Evolutionary conservation across 768 basidiomycete species (phyloP).

Genomic region (Mycena rebaudengoi): DNA sequence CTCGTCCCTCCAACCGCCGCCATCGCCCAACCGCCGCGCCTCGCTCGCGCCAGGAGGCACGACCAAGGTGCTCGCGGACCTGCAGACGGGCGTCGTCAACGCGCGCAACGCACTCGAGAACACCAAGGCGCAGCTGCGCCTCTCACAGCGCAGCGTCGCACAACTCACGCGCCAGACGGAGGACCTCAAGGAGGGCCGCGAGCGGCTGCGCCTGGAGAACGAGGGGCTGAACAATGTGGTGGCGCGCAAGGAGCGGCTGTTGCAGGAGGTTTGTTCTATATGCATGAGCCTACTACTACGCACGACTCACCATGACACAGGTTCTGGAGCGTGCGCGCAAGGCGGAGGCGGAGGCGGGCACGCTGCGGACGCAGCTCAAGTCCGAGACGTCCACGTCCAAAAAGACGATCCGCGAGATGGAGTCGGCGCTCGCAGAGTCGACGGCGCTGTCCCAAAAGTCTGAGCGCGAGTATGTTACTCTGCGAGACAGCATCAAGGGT

Average conservation of each 20-base stretch:
- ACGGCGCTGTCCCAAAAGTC: conserved; percentile 81
- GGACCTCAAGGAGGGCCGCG: conserved; percentile 88
- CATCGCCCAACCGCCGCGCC: conserved; percentile 58
- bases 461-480: conserved; percentile 82
- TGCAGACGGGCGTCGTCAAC: conserved; percentile 84
- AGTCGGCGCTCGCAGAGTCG: conserved; percentile 73
- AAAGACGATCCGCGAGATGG: conserved; percentile 84
- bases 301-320: no score
- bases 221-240: conserved; percentile 91
- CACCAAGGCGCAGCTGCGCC: conserved; percentile 81
- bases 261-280: conserved; percentile 75
- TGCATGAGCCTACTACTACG: no score
- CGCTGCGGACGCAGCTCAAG: conserved; percentile 78
- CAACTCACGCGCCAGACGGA: conserved; percentile 87
- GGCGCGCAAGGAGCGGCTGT: conserved; percentile 82
- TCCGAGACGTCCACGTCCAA: conserved; percentile 76
- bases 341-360: conserved; percentile 79
- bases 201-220: conserved; percentile 84
- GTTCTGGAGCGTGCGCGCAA: conserved; percentile 87
- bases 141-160: conserved; percentile 85
- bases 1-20: conserved; percentile 56
- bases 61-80: conserved; percentile 87
- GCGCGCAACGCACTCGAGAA: conserved; percentile 86
- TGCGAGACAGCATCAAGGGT: conserved; percentile 79
- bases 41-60: conserved; percentile 81